phyloP scores from a whole-genome alignment of 306 rosid genomes.

The Quercus engelmannii region DNA sequence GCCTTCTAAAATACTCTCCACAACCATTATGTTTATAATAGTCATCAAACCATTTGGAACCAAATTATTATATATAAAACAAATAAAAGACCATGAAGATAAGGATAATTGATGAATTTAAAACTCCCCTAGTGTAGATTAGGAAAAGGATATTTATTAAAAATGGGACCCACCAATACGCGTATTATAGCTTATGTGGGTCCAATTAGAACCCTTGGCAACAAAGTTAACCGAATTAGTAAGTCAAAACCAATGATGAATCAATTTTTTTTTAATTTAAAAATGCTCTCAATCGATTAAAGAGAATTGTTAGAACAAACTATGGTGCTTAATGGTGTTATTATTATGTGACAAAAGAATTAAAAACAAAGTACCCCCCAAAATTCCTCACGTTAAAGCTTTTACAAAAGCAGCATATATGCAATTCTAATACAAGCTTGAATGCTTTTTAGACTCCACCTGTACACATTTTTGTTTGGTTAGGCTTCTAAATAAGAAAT shows the following conservation, averaged over 20 bases:
- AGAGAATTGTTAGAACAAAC: background rate
- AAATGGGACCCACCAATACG: background rate
- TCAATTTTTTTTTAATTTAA: too few relatives aligned
- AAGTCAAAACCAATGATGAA: background rate
- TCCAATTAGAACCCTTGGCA: background rate
- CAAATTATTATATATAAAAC: background rate
- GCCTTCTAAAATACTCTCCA: background rate
- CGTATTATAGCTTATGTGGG: background rate
- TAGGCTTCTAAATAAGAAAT: background rate
- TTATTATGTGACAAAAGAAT: background rate
- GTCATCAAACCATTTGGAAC: slow-evolving; percentile 9
- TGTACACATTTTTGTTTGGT: background rate
- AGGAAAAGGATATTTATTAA: background rate
- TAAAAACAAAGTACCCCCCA: background rate
- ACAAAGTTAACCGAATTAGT: background rate
- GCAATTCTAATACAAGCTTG: background rate
- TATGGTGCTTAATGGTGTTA: background rate
- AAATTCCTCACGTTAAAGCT: slow-evolving; percentile 5
- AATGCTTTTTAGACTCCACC: background rate
- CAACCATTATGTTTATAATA: background rate
- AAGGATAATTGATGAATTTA: slow-evolving; percentile 8
- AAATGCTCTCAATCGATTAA: background rate
- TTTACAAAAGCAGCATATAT: background rate
- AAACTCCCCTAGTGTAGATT: background rate
- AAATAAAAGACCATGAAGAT: background rate